Conservation (phyloP, 2,329 filamentous ascomycete genomes). For the Chaetoscypha palmicola region DNA sequence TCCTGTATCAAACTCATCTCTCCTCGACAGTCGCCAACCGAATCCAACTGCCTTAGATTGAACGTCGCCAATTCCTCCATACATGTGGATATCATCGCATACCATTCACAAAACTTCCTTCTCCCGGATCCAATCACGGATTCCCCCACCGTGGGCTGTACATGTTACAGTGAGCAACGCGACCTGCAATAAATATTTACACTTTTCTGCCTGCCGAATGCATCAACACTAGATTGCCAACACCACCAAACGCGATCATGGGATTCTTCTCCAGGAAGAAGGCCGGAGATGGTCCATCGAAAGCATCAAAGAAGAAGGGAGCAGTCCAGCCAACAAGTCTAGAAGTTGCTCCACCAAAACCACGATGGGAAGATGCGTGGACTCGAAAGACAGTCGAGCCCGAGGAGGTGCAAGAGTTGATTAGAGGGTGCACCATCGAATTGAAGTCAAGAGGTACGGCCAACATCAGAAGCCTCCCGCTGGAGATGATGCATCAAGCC, state of each 20-base stretch:
- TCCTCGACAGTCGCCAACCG: too few species aligned
- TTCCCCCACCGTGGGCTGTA: not conserved
- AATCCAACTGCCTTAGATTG: too few species aligned
- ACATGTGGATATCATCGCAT: too few species aligned
- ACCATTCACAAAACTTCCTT: too few species aligned
- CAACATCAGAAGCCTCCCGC: constrained; percentile 16
- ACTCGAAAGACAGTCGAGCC: constrained; percentile 73
- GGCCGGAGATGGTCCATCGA: constrained; percentile 60
- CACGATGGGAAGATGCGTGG: constrained; percentile 84
- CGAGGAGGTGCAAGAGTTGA: constrained; percentile 83
- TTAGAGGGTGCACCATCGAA: constrained; percentile 79
- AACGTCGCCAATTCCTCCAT: too few species aligned
- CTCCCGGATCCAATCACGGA: too few species aligned
- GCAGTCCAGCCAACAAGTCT: constrained; percentile 44
- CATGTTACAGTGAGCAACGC: not conserved
- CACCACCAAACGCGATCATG: constrained; percentile 20
- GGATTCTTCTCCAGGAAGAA: constrained; percentile 41
- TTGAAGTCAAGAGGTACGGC: constrained; percentile 87
- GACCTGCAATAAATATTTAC: not conserved
- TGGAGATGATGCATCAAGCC: constrained; percentile 24
- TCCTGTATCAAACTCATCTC: too few species aligned
- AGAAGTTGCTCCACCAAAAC: constrained; percentile 53
- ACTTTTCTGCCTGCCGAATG: constrained; percentile 1
- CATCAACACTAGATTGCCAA: not conserved
- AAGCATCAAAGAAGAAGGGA: constrained; percentile 57